Evolutionary conservation across 2,329 filamentous ascomycete genomes (phyloP).

Genomic region (Colletotrichum simmondsii): DNA sequence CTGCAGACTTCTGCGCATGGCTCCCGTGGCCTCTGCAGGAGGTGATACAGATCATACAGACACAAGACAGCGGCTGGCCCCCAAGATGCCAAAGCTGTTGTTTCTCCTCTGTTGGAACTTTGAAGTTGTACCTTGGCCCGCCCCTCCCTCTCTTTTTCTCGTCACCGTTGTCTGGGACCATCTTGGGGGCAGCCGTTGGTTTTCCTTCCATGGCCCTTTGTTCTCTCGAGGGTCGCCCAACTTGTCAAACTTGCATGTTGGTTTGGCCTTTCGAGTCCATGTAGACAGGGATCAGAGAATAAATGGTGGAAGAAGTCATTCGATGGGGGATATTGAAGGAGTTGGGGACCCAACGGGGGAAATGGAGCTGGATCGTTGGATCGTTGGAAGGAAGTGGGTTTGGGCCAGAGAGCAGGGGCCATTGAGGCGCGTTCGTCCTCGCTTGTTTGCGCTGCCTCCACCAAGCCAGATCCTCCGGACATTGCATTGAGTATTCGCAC

Average conservation of each 20-base stretch:
- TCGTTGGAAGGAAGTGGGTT: slow-evolving; percentile 3
- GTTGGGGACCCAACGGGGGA: neutral
- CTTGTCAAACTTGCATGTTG: slow-evolving; percentile 8
- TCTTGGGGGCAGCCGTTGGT: neutral
- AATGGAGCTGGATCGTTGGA: slow-evolving; percentile 2
- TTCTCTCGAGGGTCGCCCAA: neutral
- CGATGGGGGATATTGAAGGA: slow-evolving; percentile 29
- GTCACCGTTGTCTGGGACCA: neutral
- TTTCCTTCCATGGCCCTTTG: neutral
- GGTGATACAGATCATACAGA: slow-evolving; percentile 6
- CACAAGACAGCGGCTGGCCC: neutral
- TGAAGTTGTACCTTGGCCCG: neutral
- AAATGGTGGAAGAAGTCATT: slow-evolving; percentile 1
- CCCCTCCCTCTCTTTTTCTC: neutral
- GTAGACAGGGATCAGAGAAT: neutral
- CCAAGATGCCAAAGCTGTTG: slow-evolving; percentile 1
- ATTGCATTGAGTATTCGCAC: neutral
- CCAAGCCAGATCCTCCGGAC: slow-evolving; percentile 16
- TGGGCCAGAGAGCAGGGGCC: slow-evolving; percentile 5
- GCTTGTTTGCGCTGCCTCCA: slow-evolving; percentile 26
- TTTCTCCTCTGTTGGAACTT: neutral
- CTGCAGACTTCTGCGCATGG: neutral
- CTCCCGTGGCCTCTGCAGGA: neutral
- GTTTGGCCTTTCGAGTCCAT: slow-evolving; percentile 10
- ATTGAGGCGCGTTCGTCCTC: slow-evolving; percentile 12